Base-by-base conservation (phyloP, 495 filamentous ascomycete species). In the Penicillium maclennaniae region DNA sequence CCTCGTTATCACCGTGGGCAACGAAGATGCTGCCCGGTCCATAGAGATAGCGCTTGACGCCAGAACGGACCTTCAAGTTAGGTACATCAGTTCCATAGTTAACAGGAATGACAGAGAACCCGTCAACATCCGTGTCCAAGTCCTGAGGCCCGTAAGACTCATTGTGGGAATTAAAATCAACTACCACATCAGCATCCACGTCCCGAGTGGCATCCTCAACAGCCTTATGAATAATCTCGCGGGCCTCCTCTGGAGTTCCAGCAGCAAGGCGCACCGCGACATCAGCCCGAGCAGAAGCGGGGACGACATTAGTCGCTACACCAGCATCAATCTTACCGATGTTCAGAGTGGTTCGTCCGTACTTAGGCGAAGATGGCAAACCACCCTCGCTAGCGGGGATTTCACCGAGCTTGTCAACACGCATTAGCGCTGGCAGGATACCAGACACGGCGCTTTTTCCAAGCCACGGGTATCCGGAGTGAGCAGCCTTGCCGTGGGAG, bases 21-120 rank as follows among this genome's bases (percentile, higher is more conserved):
- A 95, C 89, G 48, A 92, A 75, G 47, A 97, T 97, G 51, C 76
- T 88, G 0, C 92, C 92, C 1, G 89, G 91, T 0, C 91, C 92
- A 71, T 91, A 97, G 37, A 96, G 73, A 67, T 96, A 97, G 47
- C 84, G 79, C 69, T 86, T 88, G 44, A 92, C 87, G 1, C 58
- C 62, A 10, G 49, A 43, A 25, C 60, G 53, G 10, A 76, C 49
- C 26, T 83, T 76, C 40, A 97, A 63, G 52, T 89, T 84, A 1
- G 89, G 87, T 28, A 96, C 84, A 69, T 97, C 92, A 9, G 92
- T 97, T 4, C 92, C 92, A 63, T 97, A 97, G 54, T 95, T 95
- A 3, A 89, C 89, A 1, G 87, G 83, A 10, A 83, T 83, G 0
- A 82, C 83, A 27, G 91, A 81, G 53, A 96, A 96, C 0, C 89